Base-by-base conservation (phyloP, 1,284 basidiomycete species). In the Boletus hoseneyae region DNA sequence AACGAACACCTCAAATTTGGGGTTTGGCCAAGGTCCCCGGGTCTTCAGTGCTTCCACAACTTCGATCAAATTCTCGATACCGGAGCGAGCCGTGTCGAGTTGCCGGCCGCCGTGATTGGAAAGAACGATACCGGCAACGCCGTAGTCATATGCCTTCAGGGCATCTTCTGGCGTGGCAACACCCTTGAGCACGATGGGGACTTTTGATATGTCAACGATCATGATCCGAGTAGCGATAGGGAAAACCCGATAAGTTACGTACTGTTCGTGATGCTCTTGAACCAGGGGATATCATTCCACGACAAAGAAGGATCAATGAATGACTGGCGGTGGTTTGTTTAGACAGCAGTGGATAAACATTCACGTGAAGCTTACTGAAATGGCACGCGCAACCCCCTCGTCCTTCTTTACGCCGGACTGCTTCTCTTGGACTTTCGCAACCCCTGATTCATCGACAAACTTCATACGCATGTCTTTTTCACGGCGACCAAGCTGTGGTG, bases 401-500 rank as follows among this genome's bases (percentile, higher is more conserved):
- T 87, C 84, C 44, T 90, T 80, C 65, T 93, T 85, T 25, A 93
- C 80, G 18, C 78, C 75, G 49, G 76, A 71, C 52, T 81, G 75
- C 42, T 79, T 74, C 48, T 74, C 66, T 64, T 78, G 76, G 9
- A 57, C 56, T 27, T 67, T 73, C 21, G 82, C 73, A 64, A 83
- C 80, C 60, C 87, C 80, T 7, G 88, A 85, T 39, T 83, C 83
- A 19, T 87, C 92, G 30, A 93, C 92, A 57, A 95, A 94, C 65
- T 94, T 96, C 80, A 89, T 89, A 30, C 92, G 79, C 93, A 97
- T 96, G 63, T 95, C 93, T 83, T 92, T 90, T 68, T 93, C 90
- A 49, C 91, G 79, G 32, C 91, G 79, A 46, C 91, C 92, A 19
- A 95, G 80, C 61, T 95, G 92, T 6, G 92, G 93, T 1, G 92